Conservation (phyloP, 1,139 yeast species). For the Ogataea hybrid region DNA sequence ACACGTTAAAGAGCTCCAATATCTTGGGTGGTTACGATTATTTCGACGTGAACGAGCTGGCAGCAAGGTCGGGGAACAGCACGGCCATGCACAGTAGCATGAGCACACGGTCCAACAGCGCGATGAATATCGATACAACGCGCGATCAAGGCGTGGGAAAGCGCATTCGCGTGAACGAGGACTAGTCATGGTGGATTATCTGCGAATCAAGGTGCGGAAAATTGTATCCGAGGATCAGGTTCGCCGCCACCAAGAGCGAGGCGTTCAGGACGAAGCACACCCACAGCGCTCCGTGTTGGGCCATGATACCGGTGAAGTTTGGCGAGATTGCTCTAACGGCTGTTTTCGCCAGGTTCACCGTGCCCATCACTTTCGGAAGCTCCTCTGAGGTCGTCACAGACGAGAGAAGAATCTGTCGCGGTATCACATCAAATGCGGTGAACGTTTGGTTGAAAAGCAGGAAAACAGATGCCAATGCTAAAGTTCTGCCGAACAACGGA, state of each 20-base stretch:
- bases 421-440: slow-evolving; percentile 86
- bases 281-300: slow-evolving; percentile 49
- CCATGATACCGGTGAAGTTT: slow-evolving; percentile 69
- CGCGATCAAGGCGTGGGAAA: slow-evolving; percentile 22
- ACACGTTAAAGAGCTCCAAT: slow-evolving; percentile 23
- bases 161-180: slow-evolving; percentile 21
- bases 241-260: slow-evolving; percentile 46
- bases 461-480: slow-evolving; percentile 36
- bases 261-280: slow-evolving; percentile 67
- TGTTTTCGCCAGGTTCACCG: slow-evolving; percentile 83
- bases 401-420: slow-evolving; percentile 76
- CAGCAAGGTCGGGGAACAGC: slow-evolving; percentile 33
- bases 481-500: slow-evolving; percentile 37
- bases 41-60: slow-evolving; percentile 64
- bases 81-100: slow-evolving; percentile 26
- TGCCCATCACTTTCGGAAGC: slow-evolving; percentile 75
- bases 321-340: slow-evolving; percentile 85
- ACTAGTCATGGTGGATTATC: slow-evolving; percentile 24
- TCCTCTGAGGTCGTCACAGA: slow-evolving; percentile 59
- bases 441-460: slow-evolving; percentile 52
- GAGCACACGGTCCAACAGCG: slow-evolving; percentile 25
- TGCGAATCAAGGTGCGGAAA: slow-evolving; percentile 42
- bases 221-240: slow-evolving; percentile 40
- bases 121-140: slow-evolving; percentile 18
- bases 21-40: slow-evolving; percentile 72